Evolutionary conservation across 352 stramenopile genomes (phyloP).

Genomic region (Phytophthora tentaculata): DNA sequence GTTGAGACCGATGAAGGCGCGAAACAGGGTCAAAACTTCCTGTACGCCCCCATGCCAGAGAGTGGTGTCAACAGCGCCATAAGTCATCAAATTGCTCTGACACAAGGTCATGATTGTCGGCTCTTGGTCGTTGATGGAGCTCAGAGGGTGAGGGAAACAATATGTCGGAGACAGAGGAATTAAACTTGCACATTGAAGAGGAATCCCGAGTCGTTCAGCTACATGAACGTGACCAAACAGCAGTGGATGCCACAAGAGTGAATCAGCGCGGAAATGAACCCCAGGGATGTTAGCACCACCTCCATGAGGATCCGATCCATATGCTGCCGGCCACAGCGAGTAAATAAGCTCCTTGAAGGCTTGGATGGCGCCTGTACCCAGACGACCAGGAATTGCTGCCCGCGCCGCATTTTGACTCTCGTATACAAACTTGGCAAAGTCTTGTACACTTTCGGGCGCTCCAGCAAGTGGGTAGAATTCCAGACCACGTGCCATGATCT

Average conservation of each 20-base stretch:
- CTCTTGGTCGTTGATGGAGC: conserved; percentile 23
- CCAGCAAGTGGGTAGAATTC: conserved; percentile 57
- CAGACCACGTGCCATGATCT: conserved; percentile 53
- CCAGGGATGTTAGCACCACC: conserved; percentile 33
- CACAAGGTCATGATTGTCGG: conserved; percentile 39
- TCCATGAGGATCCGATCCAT: conserved; percentile 48
- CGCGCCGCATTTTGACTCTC: conserved; percentile 28
- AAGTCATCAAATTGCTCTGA: conserved; percentile 45
- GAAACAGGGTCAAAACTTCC: conserved; percentile 51
- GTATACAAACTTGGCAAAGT: conserved; percentile 31
- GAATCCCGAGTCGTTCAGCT: conserved; percentile 56
- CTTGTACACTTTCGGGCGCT: conserved; percentile 32
- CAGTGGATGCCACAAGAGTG: conserved; percentile 50
- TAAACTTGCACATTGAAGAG: conserved; percentile 49
- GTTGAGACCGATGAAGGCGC: conserved; percentile 47
- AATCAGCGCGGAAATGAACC: conserved; percentile 48
- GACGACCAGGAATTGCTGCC: conserved; percentile 20
- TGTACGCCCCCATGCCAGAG: conserved; percentile 41
- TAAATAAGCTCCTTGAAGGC: conserved; percentile 51
- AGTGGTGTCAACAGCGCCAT: conserved; percentile 34
- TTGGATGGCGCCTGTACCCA: conserved; percentile 32
- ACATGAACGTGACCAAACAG: conserved; percentile 57
- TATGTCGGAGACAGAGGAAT: conserved; percentile 50
- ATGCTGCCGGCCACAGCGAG: conserved; percentile 46
- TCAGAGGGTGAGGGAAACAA: conserved; percentile 51